Conservation (phyloP, 2,329 filamentous ascomycete species). For the Ascochyta lentis region DNA sequence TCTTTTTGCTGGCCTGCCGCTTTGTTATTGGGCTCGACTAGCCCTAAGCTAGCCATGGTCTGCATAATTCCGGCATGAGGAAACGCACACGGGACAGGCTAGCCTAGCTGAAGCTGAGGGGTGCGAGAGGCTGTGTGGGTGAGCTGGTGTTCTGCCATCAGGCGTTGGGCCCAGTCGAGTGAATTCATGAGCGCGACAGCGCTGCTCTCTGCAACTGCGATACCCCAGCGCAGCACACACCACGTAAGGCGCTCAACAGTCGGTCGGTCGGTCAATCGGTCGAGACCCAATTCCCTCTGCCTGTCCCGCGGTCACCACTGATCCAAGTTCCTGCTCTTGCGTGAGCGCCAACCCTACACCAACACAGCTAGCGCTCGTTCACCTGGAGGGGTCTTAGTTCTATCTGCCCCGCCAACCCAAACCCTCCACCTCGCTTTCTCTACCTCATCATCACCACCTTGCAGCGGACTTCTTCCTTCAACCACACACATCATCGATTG, state of each 20-base stretch:
- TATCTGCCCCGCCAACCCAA: constrained; percentile 40
- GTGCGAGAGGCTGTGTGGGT: constrained; percentile 8
- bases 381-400: constrained; percentile 39
- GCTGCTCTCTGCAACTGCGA: constrained; percentile 8
- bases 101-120: constrained; percentile 10
- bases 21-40: constrained; percentile 33
- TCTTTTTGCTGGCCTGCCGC: constrained; percentile 26
- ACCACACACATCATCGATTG: constrained; percentile 25
- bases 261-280: neutral
- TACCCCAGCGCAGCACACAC: neutral
- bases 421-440: constrained; percentile 34
- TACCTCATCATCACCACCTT: constrained; percentile 28
- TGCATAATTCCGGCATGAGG: constrained; percentile 48
- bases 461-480: constrained; percentile 24
- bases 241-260: constrained; percentile 7
- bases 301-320: constrained; percentile 6
- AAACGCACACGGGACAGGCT: constrained; percentile 49
- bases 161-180: constrained; percentile 12
- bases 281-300: neutral
- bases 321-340: constrained; percentile 14
- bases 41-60: constrained; percentile 28
- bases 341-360: constrained; percentile 28
- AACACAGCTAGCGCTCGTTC: constrained; percentile 43
- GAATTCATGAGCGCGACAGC: constrained; percentile 18
- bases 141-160: constrained; percentile 19